These are phyloP conservation scores for Naganishia randhawae DNA, from an alignment of 768 basidiomycete genomes.

Conservation along the genomic window DNA sequence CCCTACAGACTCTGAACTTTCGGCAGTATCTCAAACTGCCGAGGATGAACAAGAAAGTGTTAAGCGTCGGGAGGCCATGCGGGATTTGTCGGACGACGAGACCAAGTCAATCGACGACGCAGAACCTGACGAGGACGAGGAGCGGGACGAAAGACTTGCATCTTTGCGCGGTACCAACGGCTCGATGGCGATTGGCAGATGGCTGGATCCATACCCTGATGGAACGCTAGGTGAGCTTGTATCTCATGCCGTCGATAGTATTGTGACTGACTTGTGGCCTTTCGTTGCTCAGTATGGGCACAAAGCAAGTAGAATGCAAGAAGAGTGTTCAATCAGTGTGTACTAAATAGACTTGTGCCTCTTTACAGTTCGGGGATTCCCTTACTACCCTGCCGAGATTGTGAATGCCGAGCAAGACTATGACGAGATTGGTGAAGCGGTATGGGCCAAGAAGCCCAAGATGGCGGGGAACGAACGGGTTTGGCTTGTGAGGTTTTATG, in stretches of 20 bases:
- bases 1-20: slow-evolving; percentile 5
- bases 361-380: slow-evolving; percentile 57
- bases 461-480: slow-evolving; percentile 54
- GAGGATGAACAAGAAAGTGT: background rate
- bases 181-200: background rate
- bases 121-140: slow-evolving; percentile 18
- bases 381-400: slow-evolving; percentile 76
- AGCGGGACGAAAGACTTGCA: slow-evolving; percentile 21
- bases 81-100: background rate
- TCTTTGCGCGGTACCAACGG: slow-evolving; percentile 21
- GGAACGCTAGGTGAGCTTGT: slow-evolving; percentile 37
- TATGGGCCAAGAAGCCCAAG: slow-evolving; percentile 36
- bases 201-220: slow-evolving; percentile 33
- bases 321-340: slow-evolving; percentile 46
- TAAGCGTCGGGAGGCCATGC: background rate
- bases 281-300: slow-evolving; percentile 1
- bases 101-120: background rate
- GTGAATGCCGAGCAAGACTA: slow-evolving; percentile 65
- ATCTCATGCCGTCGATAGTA: slow-evolving; percentile 38
- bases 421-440: slow-evolving; percentile 56
- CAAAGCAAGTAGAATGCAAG: slow-evolving; percentile 16
- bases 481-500: slow-evolving; percentile 76
- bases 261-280: slow-evolving; percentile 72
- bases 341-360: slow-evolving; percentile 48
- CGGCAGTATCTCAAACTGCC: background rate